Evolutionary conservation across 345 rosid species (phyloP), one percentile per base, ranked within the genome.

Genomic region (Sisymbrium irio): DNA sequence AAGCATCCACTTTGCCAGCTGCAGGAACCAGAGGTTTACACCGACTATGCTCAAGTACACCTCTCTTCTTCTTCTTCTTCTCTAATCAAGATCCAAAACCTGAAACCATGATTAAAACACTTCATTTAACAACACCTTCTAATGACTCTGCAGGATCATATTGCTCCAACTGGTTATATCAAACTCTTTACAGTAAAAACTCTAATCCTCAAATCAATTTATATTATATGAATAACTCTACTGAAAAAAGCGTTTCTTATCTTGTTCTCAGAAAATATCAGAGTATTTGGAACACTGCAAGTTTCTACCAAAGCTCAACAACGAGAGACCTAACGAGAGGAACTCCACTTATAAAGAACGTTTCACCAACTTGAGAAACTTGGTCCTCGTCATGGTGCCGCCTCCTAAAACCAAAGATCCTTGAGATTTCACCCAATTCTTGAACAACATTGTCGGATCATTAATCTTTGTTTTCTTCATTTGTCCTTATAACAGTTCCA

Each of bases 351-450:
- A 79, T 60, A 88, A 85, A 83, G 77, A 87, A 30, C 83, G 93
- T 10, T 88, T 94, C 81, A 79, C 76, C 33, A 85, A 92, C 79
- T 85, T 91, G 75, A 83, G 88, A 40, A 89, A 86, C 77, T 79
- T 91, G 85, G 93, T 91, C 51, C 96, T 95, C 14, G 83, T 95
- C 72, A 89, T 88, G 97, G 98, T 91, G 45, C 55, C 9, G n/a
- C 15, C 56, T 51, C 33, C 45, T 55, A 25, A 28, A 44, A 22
- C 71, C 56, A 60, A 65, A 9, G 14, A 53, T 68, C 32, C 30
- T 56, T 60, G 6, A 30, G 27, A 37, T 60, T n/a, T 20, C 19
- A 35, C 4, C 25, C 4, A 22, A 40, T 28, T 20, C 35, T 41
- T 35, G 12, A 68, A 42, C 27, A 49, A 42, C 19, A 54, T 58